phyloP scores from a whole-genome alignment of 202 grass and related monocot genomes.

The Panicum hallii region DNA sequence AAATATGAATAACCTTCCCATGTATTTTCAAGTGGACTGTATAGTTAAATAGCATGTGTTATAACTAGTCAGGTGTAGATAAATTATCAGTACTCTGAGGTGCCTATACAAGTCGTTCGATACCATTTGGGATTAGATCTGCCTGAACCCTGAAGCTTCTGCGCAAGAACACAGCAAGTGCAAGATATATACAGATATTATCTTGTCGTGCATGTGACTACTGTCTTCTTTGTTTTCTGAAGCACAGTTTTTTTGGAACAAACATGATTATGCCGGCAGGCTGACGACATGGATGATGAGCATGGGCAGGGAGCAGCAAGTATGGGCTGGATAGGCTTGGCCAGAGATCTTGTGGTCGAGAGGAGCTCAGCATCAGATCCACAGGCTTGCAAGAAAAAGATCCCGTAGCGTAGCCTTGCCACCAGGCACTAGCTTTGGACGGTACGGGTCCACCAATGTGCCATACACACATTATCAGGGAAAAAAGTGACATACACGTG shows the following conservation, averaged over 20 bases:
- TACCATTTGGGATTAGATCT: neutral
- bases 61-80: neutral
- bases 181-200: neutral
- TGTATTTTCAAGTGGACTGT: neutral
- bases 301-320: slow-evolving; percentile 3
- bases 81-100: neutral
- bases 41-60: neutral
- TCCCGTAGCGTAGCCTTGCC: neutral
- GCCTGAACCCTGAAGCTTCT: neutral
- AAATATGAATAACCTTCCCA: neutral
- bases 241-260: neutral
- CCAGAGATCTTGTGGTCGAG: neutral
- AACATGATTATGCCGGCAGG: neutral
- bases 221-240: neutral
- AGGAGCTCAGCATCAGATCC: slow-evolving; percentile 1
- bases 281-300: neutral
- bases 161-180: neutral
- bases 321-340: slow-evolving; percentile 1
- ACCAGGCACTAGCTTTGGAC: neutral
- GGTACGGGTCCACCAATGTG: neutral
- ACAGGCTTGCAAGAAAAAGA: slow-evolving; percentile 1
- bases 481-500: neutral
- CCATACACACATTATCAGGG: neutral
- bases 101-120: neutral
- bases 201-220: neutral